Evolutionary conservation across 352 stramenopile genomes (phyloP).

Genomic region (Pythium aristosporum): DNA sequence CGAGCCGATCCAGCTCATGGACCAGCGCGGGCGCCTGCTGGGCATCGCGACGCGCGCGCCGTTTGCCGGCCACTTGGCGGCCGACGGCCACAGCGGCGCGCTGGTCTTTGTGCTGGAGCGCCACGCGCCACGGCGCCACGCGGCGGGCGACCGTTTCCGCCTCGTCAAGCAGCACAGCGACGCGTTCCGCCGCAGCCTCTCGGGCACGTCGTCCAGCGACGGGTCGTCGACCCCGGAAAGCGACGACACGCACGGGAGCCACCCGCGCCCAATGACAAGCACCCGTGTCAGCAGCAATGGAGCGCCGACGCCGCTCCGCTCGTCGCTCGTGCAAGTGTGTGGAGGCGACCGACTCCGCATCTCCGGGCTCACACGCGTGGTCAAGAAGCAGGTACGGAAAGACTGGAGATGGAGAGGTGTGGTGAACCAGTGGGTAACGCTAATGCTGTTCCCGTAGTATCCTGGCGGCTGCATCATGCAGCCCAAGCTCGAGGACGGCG

Average conservation of each 20-base stretch:
- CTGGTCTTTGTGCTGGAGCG: conserved; percentile 40
- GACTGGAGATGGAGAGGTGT: background rate
- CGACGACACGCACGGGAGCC: background rate
- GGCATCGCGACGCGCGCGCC: conserved; percentile 31
- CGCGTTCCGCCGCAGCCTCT: conserved; percentile 7
- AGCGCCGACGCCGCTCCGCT: conserved; percentile 5
- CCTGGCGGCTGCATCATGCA: conserved; percentile 31
- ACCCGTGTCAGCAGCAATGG: background rate
- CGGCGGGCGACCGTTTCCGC: conserved; percentile 12
- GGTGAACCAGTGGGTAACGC: background rate
- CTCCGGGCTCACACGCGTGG: conserved; percentile 24
- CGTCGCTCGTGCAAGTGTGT: conserved; percentile 34
- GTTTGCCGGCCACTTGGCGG: conserved; percentile 31
- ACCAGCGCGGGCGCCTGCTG: conserved; percentile 32
- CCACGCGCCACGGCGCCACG: conserved; percentile 5
- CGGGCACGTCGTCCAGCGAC: background rate
- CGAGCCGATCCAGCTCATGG: conserved; percentile 38
- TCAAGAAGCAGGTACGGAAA: conserved; percentile 27
- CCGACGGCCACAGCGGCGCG: conserved; percentile 33
- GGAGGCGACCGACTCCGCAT: conserved; percentile 36
- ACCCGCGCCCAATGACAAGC: background rate
- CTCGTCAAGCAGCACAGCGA: background rate
- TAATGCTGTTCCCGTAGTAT: conserved; percentile 15
- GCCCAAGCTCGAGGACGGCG: conserved; percentile 21
- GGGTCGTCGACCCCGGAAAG: background rate